phyloP scores from a whole-genome alignment of 2,329 filamentous ascomycete species.

The Fusarium papillatum region DNA sequence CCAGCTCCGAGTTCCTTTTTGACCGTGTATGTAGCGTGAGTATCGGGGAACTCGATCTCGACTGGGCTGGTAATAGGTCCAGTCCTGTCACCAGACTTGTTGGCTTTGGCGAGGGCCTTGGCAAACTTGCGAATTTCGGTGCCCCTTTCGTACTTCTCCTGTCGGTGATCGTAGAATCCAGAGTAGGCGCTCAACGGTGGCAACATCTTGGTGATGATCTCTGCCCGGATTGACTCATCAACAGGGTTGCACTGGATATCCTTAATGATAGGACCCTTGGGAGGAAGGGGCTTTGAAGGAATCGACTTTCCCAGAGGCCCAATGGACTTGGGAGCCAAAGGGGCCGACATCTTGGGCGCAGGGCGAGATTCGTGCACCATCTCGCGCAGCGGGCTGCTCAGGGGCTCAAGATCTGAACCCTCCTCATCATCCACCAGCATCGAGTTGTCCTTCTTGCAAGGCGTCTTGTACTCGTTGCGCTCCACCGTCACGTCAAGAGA shows the following conservation, averaged over 20 bases:
- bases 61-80: constrained; percentile 71
- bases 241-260: constrained; percentile 92
- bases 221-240: constrained; percentile 79
- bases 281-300: constrained; percentile 56
- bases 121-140: constrained; percentile 86
- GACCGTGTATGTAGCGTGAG: constrained; percentile 78
- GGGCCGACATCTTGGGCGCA: constrained; percentile 63
- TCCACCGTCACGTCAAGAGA: constrained; percentile 79
- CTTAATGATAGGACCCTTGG: constrained; percentile 81
- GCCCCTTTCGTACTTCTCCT: constrained; percentile 74
- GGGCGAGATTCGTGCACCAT: constrained; percentile 67
- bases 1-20: constrained; percentile 91
- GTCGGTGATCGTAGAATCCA: constrained; percentile 83
- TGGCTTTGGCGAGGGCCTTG: constrained; percentile 73
- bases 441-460: constrained; percentile 69
- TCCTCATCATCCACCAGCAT: constrained; percentile 46
- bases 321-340: constrained; percentile 59
- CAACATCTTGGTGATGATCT: constrained; percentile 81
- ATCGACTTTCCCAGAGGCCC: constrained; percentile 49
- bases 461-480: constrained; percentile 80
- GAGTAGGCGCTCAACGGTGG: constrained; percentile 81
- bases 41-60: constrained; percentile 76
- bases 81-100: constrained; percentile 71
- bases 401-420: constrained; percentile 54
- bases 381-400: constrained; percentile 82